Conservation (phyloP, 163 green algal species). For the Trebouxiophyceae sp. region DNA sequence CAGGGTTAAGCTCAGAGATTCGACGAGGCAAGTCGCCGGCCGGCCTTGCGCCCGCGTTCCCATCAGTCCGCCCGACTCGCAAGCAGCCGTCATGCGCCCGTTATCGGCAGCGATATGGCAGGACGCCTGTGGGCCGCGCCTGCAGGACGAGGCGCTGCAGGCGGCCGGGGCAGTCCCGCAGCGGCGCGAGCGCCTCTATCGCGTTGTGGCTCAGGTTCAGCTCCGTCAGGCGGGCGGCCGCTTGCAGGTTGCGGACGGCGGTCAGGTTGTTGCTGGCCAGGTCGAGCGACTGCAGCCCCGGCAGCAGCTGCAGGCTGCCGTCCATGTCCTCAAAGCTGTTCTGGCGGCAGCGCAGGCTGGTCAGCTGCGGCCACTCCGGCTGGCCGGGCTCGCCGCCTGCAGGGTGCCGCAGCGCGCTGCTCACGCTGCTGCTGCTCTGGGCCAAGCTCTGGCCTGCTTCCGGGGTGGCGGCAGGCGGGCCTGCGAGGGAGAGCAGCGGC, state of each 20-base stretch:
- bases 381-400: background rate
- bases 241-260: background rate
- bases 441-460: no score
- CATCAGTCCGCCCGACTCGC: background rate
- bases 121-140: background rate
- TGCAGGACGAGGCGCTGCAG: conserved; percentile 6
- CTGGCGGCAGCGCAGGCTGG: background rate
- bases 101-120: no score
- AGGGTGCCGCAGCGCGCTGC: background rate
- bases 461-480: no score
- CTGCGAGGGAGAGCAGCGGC: background rate
- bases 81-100: background rate
- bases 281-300: background rate
- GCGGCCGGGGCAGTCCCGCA: background rate
- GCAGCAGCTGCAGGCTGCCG: background rate
- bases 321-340: conserved; percentile 11
- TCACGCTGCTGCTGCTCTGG: no score
- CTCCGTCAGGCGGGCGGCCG: background rate
- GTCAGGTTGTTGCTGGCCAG: conserved; percentile 10
- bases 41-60: background rate
- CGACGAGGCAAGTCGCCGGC: no score
- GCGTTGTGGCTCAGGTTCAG: conserved; percentile 19
- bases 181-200: conserved; percentile 2
- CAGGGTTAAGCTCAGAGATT: no score
- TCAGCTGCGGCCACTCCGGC: conserved; percentile 6